Conservation (phyloP, 148 eudicot species). For the Rhododendron molle region DNA sequence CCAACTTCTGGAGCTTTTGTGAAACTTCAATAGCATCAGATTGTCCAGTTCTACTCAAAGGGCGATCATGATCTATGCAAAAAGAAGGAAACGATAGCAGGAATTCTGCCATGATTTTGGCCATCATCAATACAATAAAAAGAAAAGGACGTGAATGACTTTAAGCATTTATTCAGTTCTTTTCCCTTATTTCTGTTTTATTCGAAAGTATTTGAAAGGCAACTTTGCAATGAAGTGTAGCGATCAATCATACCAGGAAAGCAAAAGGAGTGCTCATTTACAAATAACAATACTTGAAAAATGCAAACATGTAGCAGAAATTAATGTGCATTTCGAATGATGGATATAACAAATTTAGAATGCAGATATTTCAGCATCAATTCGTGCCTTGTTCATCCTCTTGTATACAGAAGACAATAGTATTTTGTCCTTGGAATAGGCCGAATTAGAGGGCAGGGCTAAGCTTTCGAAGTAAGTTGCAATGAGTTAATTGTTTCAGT, state of each 20-base stretch:
- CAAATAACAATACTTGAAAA: background rate
- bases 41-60: slow-evolving; percentile 74
- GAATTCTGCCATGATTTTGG: background rate
- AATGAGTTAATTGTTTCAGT: background rate
- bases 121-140: background rate
- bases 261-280: background rate
- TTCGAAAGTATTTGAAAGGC: background rate
- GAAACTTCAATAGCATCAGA: slow-evolving; percentile 71
- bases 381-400: background rate
- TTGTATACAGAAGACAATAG: too few species aligned
- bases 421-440: background rate
- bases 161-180: background rate
- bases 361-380: background rate
- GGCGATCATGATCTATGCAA: slow-evolving; percentile 85
- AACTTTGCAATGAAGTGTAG: background rate
- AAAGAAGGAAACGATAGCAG: background rate
- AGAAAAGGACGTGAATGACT: background rate
- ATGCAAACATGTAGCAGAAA: background rate
- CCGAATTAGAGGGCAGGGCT: background rate
- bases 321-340: background rate
- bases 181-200: background rate
- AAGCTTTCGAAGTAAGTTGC: background rate
- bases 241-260: background rate
- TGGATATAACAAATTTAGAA: background rate
- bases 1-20: slow-evolving; percentile 61